Base-by-base conservation (phyloP, 305 asterid genomes). In the Salvia sclarea region DNA sequence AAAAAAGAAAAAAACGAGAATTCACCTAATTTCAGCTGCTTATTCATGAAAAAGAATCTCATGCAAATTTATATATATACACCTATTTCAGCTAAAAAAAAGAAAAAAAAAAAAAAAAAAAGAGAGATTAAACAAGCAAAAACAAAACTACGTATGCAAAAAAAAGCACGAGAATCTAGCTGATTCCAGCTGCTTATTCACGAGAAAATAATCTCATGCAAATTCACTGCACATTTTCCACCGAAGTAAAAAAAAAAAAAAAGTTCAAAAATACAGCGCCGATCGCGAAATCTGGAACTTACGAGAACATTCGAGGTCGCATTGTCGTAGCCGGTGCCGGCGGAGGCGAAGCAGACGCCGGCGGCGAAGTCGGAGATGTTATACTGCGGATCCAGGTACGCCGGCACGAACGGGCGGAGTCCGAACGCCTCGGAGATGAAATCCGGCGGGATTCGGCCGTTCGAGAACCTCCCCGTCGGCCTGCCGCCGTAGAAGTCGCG, bases 401-500 rank as follows among this genome's bases (percentile, higher is more conserved):
- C 97, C 21, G 98, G 98, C 66, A 94, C 96, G 45, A 83, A 83
- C 12, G 96, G 89, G 68, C 89, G 80, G 17, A 94, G 74, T 0
- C 97, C 97, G 28, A 94, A 82, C 7, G 79, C 91, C 74, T 88
- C 88, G 1, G 98, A 91, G 6, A 93, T 84, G 66, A 84, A 89
- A 52, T 94, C 98, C 20, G 98, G 92, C 24, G 96, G 95, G 9
- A 93, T 84, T 0, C 92, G 89, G 13, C 98, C 98, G 76, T 94
- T 91, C 20, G 91, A 78, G 64, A 93, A 93, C 68, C 97, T 79
- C 49, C 98, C 98, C 0, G 98, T 93, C 8, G 98, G 85, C 16
- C 53, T 43, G 0, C 91, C 91, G 18, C 88, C 89, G 75, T 20
- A 82, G 75, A 88, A 93, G 65, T 93, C 98, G 2, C 98, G 85